Percentiles rank a stretch among this genome's conserved stretches.
Evolutionary conservation across 192 early-diverging fungal species (phyloP).

Genomic region (Thoreauomyces humboldtii): DNA sequence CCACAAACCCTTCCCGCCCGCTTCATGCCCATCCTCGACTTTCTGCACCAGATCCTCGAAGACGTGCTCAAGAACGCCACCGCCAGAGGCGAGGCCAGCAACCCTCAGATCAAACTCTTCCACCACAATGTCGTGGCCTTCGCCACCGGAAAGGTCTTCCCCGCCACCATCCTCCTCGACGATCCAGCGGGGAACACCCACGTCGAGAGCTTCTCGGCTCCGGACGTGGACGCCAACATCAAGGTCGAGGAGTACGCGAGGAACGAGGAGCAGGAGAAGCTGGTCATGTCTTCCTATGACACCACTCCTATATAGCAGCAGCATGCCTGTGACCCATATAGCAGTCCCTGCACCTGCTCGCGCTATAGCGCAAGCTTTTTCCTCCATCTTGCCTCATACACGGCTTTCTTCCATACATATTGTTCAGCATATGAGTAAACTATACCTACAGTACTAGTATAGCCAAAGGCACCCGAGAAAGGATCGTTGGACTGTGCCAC

Average conservation of each 20-base stretch:
- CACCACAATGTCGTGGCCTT: neutral
- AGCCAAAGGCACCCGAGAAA: too few species aligned
- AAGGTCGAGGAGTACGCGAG: constrained; percentile 9
- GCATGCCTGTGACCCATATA: too few species aligned
- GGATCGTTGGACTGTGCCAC: too few species aligned
- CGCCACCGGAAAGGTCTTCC: constrained; percentile 6
- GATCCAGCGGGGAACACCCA: constrained; percentile 18
- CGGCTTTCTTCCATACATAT: too few species aligned
- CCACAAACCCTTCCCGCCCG: neutral
- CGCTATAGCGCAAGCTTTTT: too few species aligned
- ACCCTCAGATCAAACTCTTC: neutral
- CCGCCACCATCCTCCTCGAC: constrained; percentile 6
- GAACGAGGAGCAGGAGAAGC: neutral
- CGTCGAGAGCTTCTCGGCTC: constrained; percentile 17
- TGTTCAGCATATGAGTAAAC: too few species aligned
- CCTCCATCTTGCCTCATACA: too few species aligned
- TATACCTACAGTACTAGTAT: too few species aligned
- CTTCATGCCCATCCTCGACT: constrained; percentile 9
- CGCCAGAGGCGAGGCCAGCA: neutral
- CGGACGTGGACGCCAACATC: constrained; percentile 4
- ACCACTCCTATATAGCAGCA: constrained; percentile 1
- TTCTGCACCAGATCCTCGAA: constrained; percentile 1
- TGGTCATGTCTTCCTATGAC: neutral
- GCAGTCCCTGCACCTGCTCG: too few species aligned
- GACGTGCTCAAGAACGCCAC: constrained; percentile 6